These are phyloP conservation scores for Hansenula lynferdii DNA, from an alignment of 1,139 yeast genomes.

Conservation along the genomic window DNA sequence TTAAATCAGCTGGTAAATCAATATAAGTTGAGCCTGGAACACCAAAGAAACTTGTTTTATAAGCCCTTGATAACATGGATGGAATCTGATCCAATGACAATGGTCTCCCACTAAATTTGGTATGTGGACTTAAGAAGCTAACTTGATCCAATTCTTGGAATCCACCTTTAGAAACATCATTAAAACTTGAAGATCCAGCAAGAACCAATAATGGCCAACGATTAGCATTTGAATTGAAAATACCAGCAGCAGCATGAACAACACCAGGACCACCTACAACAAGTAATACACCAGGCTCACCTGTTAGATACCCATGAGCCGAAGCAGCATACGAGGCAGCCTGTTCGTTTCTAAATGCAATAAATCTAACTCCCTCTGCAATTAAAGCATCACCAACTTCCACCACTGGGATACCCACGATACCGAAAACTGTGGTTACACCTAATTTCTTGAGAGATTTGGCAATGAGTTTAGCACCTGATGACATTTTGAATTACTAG, in stretches of 20 bases:
- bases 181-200: slow-evolving; percentile 53
- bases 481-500: slow-evolving; percentile 2
- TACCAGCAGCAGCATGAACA: slow-evolving; percentile 59
- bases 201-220: slow-evolving; percentile 56
- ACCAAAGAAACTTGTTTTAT: slow-evolving; percentile 41
- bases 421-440: slow-evolving; percentile 52
- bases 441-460: slow-evolving; percentile 40
- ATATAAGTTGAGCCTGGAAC: slow-evolving; percentile 55
- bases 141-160: slow-evolving; percentile 67
- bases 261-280: slow-evolving; percentile 74
- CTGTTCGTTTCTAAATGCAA: slow-evolving; percentile 62
- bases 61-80: slow-evolving; percentile 40
- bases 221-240: slow-evolving; percentile 53
- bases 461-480: slow-evolving; percentile 33
- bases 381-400: slow-evolving; percentile 57
- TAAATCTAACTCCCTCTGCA: slow-evolving; percentile 44
- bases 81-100: slow-evolving; percentile 32
- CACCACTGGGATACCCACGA: slow-evolving; percentile 68
- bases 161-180: slow-evolving; percentile 49
- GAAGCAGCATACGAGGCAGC: slow-evolving; percentile 71
- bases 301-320: slow-evolving; percentile 57
- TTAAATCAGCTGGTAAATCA: slow-evolving; percentile 59
- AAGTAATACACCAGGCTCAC: slow-evolving; percentile 55
- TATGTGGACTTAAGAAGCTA: slow-evolving; percentile 36
- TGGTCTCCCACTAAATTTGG: slow-evolving; percentile 48